These are phyloP conservation scores for Henningerozyma blattae DNA, from an alignment of 805 yeast genomes.

Conservation along the genomic window DNA sequence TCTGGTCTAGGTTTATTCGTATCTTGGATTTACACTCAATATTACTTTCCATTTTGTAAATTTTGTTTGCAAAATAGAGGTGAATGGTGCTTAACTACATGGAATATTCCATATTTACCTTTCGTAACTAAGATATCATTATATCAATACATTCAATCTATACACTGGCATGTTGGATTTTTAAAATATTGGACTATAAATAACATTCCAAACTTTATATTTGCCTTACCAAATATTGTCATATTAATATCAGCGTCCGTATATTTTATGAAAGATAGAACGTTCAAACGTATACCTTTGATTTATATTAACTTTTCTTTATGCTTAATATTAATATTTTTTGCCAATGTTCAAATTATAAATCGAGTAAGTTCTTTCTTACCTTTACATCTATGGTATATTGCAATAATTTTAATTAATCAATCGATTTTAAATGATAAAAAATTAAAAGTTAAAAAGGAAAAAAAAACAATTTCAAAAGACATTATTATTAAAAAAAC, in stretches of 20 bases:
- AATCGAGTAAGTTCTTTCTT: constrained; percentile 68
- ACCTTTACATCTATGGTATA: constrained; percentile 67
- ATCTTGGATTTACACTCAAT: constrained; percentile 32
- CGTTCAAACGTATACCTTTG: constrained; percentile 28
- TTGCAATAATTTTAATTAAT: constrained; percentile 30
- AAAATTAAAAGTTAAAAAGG: too few relatives aligned
- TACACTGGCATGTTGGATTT: constrained; percentile 82
- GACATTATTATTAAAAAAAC: not conserved
- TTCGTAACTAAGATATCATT: constrained; percentile 29
- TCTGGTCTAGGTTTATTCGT: constrained; percentile 47
- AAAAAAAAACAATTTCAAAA: constrained; percentile 1
- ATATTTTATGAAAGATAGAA: constrained; percentile 28
- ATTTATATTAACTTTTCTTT: constrained; percentile 32
- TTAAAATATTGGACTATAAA: constrained; percentile 70
- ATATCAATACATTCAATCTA: constrained; percentile 56
- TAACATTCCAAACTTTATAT: constrained; percentile 71
- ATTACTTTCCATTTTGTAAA: constrained; percentile 38
- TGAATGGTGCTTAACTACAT: constrained; percentile 56
- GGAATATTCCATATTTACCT: constrained; percentile 23
- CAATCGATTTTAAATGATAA: too few relatives aligned
- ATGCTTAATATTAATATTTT: constrained; percentile 37
- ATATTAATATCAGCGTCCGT: constrained; percentile 32
- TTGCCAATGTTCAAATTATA: constrained; percentile 80
- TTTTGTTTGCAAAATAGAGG: constrained; percentile 67
- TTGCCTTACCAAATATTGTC: constrained; percentile 57